These are phyloP conservation scores for Ustilago tritici DNA, from an alignment of 1,284 basidiomycete species.

Conservation along the genomic window DNA sequence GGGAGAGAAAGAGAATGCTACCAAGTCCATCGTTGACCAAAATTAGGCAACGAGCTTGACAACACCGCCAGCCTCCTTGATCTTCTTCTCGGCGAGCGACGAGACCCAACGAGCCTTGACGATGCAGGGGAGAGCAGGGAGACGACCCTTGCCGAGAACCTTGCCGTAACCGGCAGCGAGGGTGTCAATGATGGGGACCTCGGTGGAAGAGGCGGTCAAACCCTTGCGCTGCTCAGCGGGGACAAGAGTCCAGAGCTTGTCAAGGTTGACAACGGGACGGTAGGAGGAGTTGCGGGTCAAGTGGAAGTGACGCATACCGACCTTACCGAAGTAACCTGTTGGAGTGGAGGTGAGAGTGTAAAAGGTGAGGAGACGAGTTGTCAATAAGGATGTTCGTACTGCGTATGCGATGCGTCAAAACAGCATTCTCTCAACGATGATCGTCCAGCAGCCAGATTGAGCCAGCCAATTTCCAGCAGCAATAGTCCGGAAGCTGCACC, in stretches of 20 bases:
- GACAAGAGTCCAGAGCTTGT: constrained; percentile 70
- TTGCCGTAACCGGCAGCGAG: constrained; percentile 69
- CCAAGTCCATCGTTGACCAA: background rate
- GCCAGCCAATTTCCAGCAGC: too few relatives aligned
- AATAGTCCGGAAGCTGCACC: too few relatives aligned
- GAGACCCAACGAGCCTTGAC: constrained; percentile 70
- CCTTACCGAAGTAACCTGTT: constrained; percentile 95
- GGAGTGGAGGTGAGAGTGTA: constrained; percentile 8
- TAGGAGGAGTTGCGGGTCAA: constrained; percentile 89
- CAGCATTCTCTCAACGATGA: background rate
- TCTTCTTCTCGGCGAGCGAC: constrained; percentile 69
- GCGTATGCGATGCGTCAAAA: background rate
- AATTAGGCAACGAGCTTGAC: constrained; percentile 65
- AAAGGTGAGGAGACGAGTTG: background rate
- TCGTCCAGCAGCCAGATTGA: background rate
- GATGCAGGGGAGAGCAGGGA: constrained; percentile 67
- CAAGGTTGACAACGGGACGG: constrained; percentile 89
- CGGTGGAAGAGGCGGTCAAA: constrained; percentile 57
- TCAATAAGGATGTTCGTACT: constrained; percentile 11
- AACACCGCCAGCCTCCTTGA: constrained; percentile 69
- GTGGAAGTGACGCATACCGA: constrained; percentile 96
- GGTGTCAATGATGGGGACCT: constrained; percentile 69
- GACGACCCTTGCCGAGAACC: constrained; percentile 69
- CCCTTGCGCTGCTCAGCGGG: constrained; percentile 67
- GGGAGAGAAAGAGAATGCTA: constrained; percentile 1